Percentiles rank a stretch among this genome's conserved stretches.
Evolutionary conservation across 2,329 filamentous ascomycete genomes (phyloP).

Genomic region (Colletotrichum incanum): DNA sequence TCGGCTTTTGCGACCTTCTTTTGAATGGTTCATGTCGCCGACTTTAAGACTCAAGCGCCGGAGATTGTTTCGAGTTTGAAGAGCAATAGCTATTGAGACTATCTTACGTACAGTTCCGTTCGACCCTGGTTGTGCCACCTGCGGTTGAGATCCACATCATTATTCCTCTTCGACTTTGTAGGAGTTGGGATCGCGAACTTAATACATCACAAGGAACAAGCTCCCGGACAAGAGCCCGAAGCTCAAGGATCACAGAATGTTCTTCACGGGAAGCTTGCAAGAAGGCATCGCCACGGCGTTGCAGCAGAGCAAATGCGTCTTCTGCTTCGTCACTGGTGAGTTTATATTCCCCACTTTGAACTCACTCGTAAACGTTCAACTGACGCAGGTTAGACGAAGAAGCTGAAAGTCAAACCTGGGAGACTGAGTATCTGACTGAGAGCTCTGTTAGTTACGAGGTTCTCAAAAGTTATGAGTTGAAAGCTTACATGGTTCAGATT

Average conservation of each 20-base stretch:
- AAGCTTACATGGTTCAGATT: slow-evolving; percentile 20
- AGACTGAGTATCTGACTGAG: slow-evolving; percentile 76
- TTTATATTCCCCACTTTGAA: slow-evolving; percentile 15
- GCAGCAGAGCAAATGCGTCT: slow-evolving; percentile 81
- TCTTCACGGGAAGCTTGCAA: slow-evolving; percentile 85
- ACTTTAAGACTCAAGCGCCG: neutral
- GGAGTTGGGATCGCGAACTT: neutral
- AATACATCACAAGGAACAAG: neutral
- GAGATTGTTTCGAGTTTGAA: neutral
- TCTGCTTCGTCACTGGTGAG: slow-evolving; percentile 87
- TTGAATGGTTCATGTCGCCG: neutral
- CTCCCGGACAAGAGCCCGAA: neutral
- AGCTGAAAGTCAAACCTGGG: slow-evolving; percentile 80
- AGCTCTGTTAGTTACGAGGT: slow-evolving; percentile 62
- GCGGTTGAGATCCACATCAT: slow-evolving; percentile 2
- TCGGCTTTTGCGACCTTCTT: neutral
- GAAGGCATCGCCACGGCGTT: slow-evolving; percentile 85
- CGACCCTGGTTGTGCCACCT: neutral
- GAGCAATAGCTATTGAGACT: neutral
- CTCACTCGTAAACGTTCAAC: neutral
- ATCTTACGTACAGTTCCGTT: neutral
- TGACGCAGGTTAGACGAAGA: slow-evolving; percentile 70
- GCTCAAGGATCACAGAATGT: slow-evolving; percentile 70
- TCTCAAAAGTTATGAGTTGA: too few species aligned
- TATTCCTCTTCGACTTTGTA: neutral